A percentile compares a stretch with the other conserved stretches of the same genome.
Conservation (phyloP, 441 rosid genomes). For the Adansonia rubrostipa region DNA sequence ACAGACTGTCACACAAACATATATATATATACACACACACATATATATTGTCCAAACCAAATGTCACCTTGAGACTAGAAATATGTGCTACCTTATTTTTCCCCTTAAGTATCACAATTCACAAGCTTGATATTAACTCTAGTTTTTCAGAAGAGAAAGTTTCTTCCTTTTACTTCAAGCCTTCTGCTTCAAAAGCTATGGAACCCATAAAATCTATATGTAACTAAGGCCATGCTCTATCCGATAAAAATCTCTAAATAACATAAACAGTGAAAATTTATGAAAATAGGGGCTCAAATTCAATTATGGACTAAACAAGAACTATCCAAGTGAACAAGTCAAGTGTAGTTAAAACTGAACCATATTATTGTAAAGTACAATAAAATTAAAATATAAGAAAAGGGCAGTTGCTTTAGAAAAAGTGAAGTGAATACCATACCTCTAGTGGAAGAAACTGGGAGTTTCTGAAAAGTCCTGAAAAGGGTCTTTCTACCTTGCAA, state of each 20-base stretch:
- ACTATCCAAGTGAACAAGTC: background rate
- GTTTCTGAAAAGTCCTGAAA: slow-evolving; percentile 45
- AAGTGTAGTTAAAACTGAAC: background rate
- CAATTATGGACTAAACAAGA: slow-evolving; percentile 7
- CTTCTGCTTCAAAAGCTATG: background rate
- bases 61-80: background rate
- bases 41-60: background rate
- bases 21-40: too few species aligned
- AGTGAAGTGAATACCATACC: slow-evolving; percentile 35
- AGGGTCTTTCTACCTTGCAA: slow-evolving; percentile 46
- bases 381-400: background rate
- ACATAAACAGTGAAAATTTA: background rate
- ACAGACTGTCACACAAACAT: background rate
- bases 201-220: background rate
- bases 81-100: background rate
- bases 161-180: background rate
- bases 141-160: background rate
- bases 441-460: slow-evolving; percentile 41
- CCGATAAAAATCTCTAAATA: background rate
- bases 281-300: background rate
- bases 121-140: background rate
- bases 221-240: background rate
- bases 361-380: background rate
- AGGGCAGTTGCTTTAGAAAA: background rate
- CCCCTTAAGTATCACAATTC: background rate